These are phyloP conservation scores for Solanum lycopersicoides DNA, from an alignment of 257 asterid species.

Conservation along the genomic window DNA sequence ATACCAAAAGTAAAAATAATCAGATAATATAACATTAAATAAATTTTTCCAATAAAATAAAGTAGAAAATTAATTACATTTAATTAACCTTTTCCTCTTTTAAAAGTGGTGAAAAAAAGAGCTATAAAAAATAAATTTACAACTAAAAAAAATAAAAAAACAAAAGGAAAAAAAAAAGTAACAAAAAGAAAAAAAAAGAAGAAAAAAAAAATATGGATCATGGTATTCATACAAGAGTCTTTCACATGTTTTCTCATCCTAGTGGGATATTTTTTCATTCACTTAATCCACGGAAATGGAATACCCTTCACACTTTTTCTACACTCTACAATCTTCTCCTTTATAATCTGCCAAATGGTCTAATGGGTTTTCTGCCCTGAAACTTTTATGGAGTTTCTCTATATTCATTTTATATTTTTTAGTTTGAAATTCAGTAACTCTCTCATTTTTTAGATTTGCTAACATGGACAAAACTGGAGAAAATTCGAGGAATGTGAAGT, in stretches of 20 bases:
- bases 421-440: not conserved
- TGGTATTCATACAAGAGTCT: not conserved
- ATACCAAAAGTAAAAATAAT: not conserved
- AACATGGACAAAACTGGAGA: slow-evolving; percentile 15
- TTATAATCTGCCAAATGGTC: not conserved
- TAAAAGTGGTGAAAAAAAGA: not conserved
- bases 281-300: not conserved
- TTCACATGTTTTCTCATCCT: not conserved
- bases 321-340: not conserved
- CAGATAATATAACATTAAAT: not conserved
- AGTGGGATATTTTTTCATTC: slow-evolving; percentile 25
- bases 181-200: no score
- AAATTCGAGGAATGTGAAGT: slow-evolving; percentile 7
- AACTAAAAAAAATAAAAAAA: no score
- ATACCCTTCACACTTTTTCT: not conserved
- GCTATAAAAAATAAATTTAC: not conserved
- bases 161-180: no score
- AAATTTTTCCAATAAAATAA: not conserved
- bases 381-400: no score
- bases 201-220: not conserved
- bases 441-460: not conserved
- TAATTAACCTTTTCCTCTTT: not conserved
- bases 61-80: not conserved
- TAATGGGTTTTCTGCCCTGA: not conserved
- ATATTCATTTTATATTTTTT: no score